These are phyloP conservation scores for Rhizophagus prolifer DNA, from an alignment of 192 early-diverging fungal species.

Conservation along the genomic window DNA sequence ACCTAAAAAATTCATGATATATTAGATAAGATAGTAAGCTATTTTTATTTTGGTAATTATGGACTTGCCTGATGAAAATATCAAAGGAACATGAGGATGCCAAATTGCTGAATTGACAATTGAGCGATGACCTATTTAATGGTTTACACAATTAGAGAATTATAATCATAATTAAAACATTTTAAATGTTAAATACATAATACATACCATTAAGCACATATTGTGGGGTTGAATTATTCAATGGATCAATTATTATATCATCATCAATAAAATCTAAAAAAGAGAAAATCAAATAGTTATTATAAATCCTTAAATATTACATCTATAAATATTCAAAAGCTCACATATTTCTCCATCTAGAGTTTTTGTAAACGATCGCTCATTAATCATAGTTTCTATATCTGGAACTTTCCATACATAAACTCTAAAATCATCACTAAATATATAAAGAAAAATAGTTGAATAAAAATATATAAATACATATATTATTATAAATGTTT, in stretches of 20 bases:
- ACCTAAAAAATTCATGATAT: neutral
- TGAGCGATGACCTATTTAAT: neutral
- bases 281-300: neutral
- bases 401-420: slow-evolving; percentile 8
- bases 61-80: slow-evolving; percentile 2
- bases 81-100: neutral
- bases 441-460: neutral
- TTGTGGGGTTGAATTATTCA: neutral
- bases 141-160: neutral
- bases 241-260: neutral
- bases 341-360: neutral
- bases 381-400: neutral
- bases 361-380: neutral
- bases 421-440: slow-evolving; percentile 12
- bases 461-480: neutral
- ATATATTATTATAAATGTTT: neutral
- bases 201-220: neutral
- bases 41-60: neutral
- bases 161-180: neutral
- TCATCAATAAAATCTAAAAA: slow-evolving; percentile 2
- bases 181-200: neutral
- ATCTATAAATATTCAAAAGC: neutral
- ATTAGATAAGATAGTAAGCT: neutral
- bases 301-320: neutral
- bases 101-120: neutral